These are phyloP conservation scores for Collybiopsis confluens DNA, from an alignment of 768 basidiomycete genomes.

Conservation along the genomic window DNA sequence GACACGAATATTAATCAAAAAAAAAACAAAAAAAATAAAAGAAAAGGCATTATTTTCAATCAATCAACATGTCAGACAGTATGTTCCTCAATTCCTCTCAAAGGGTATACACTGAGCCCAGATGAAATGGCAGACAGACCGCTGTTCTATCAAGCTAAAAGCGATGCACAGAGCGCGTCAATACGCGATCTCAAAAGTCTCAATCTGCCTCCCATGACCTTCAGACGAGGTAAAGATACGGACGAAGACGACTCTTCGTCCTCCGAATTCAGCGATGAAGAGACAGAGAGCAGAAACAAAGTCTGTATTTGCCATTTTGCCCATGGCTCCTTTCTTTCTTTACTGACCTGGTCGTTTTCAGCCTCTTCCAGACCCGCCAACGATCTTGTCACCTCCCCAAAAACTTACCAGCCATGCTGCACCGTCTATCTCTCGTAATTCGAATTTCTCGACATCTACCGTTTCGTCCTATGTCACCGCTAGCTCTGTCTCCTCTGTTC, in stretches of 20 bases:
- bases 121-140: too few relatives aligned
- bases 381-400: not conserved
- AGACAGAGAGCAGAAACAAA: conserved; percentile 4
- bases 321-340: not conserved
- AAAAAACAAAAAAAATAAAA: too few relatives aligned
- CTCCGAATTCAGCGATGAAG: not conserved
- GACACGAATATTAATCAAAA: too few relatives aligned
- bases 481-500: conserved; percentile 2
- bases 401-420: not conserved
- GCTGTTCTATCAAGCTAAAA: too few relatives aligned
- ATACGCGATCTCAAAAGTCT: not conserved
- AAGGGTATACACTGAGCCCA: too few relatives aligned
- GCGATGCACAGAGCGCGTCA: not conserved
- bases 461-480: conserved; percentile 2
- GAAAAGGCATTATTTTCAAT: too few relatives aligned
- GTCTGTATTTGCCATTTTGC: not conserved
- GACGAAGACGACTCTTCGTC: not conserved
- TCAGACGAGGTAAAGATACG: not conserved
- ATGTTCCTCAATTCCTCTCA: too few relatives aligned
- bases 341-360: not conserved
- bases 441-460: not conserved
- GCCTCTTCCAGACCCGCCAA: conserved; percentile 6
- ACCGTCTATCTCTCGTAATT: not conserved
- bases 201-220: conserved; percentile 4
- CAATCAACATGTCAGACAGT: too few relatives aligned